Evolutionary conservation across 2,329 filamentous ascomycete species (phyloP), one percentile per base, ranked within the genome.

Genomic region (Lanzia echinophila): DNA sequence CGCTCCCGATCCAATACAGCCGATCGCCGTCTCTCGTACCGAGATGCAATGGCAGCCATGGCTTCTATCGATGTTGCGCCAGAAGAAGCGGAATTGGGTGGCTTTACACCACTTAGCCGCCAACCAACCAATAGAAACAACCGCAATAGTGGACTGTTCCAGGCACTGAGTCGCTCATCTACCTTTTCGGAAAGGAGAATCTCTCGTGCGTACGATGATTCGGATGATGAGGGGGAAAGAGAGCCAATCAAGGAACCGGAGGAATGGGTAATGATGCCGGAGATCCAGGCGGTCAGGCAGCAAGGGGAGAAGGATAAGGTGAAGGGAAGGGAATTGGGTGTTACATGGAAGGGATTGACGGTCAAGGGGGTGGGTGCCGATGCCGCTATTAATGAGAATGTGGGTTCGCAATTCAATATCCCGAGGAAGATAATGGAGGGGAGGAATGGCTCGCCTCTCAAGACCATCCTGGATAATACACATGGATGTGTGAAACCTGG

Each of bases 401-500:
- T 65, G 3, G 53, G 45, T 1, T 65, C 63, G 1, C 65, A 67
- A 47, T 63, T 62, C 56, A 63, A 63, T 22, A 50, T 62, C 15
- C 52, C 57, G 3, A 48, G 50, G 42, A 55, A 39, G 0, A 39
- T 60, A 22, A 53, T 48, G 47, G 63, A 64, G 80, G 58, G 79
- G 77, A 71, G 81, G 80, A 63, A 67, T 83, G 82, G 79, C 61
- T 76, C 79, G 0, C 80, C 84, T 0, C 68, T 85, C 19, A 79
- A 79, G 58, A 84, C 82, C 0, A 83, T 90, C 44, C 69, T 90
- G 20, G 77, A 86, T 50, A 75, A 80, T 61, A 81, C 78, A 54
- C 79, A 83, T 64, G 86, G 86, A 11, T 87, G 83, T 60, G 81
- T 89, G 48, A 83, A 84, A 65, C 84, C 85, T 0, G 86, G 84